A percentile compares a stretch with the other conserved stretches of the same genome.
Conservation (phyloP, 306 rosid genomes). For the Sophora flavescens region DNA sequence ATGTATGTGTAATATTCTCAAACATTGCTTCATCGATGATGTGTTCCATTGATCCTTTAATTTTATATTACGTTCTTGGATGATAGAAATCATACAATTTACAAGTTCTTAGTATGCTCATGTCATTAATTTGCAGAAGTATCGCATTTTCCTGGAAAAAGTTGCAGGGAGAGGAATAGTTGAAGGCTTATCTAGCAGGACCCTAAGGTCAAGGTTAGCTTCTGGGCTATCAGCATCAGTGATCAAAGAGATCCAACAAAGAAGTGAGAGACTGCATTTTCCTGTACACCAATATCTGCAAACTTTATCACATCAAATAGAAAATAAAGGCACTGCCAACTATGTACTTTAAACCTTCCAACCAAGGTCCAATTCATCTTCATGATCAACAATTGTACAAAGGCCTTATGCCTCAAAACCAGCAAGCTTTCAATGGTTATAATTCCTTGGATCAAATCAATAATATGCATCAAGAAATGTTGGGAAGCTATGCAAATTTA, state of each 20-base stretch:
- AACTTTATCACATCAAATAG: neutral
- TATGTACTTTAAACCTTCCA: neutral
- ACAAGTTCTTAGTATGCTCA: neutral
- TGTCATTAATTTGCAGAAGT: constrained; percentile 66
- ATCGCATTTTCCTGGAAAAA: constrained; percentile 57
- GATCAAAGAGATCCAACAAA: constrained; percentile 26
- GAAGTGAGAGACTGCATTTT: neutral
- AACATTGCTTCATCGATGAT: neutral
- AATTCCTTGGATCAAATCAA: too few species aligned
- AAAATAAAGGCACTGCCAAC: neutral
- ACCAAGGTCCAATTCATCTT: neutral
- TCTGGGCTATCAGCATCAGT: constrained; percentile 35
- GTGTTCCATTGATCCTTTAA: neutral
- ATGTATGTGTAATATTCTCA: neutral
- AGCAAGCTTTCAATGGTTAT: neutral
- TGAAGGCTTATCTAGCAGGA: constrained; percentile 47
- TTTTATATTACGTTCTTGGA: neutral
- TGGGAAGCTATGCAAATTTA: too few species aligned
- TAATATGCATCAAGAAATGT: too few species aligned
- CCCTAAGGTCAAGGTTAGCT: constrained; percentile 60
- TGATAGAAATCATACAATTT: too few species aligned
- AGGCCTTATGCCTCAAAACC: neutral
- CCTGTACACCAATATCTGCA: constrained; percentile 1
- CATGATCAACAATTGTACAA: neutral
- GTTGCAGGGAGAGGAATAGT: constrained; percentile 51